Conservation (phyloP, 257 asterid species). For the Parsonsia alboflavescens region DNA sequence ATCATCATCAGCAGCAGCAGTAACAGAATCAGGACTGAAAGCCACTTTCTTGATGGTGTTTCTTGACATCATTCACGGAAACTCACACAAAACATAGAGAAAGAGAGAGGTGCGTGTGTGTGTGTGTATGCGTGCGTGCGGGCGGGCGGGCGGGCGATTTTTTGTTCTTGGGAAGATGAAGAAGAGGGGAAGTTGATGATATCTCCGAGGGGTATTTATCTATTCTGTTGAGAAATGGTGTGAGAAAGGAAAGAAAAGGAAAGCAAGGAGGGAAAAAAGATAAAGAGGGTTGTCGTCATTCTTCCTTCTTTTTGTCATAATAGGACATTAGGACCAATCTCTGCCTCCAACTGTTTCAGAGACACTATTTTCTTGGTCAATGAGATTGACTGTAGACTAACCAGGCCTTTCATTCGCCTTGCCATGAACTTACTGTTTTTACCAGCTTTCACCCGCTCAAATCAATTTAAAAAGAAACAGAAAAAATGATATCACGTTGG, state of each 20-base stretch:
- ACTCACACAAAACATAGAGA: neutral
- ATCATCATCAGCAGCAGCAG: neutral
- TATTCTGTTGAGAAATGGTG: conserved; percentile 21
- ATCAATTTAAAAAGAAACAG: neutral
- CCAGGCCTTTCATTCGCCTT: neutral
- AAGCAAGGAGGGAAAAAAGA: conserved; percentile 9
- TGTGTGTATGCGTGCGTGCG: neutral
- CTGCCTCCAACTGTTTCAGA: conserved; percentile 10
- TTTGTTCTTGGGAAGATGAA: conserved; percentile 22
- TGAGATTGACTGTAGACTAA: conserved; percentile 23
- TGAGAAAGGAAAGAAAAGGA: conserved; percentile 6
- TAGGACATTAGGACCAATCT: neutral
- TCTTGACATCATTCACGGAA: neutral
- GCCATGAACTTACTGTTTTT: neutral
- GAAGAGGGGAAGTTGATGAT: conserved; percentile 17
- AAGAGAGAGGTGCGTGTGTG: neutral
- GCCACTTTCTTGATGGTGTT: conserved; percentile 40
- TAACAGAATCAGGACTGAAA: conserved; percentile 32
- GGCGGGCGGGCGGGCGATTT: too few species aligned
- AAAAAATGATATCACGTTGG: neutral
- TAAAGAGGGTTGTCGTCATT: neutral
- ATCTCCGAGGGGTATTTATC: conserved; percentile 40
- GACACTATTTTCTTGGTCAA: conserved; percentile 6
- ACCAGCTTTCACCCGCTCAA: neutral
- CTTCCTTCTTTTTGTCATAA: neutral